Conservation (phyloP, 164 flowering plant genomes). For the Warburgia ugandensis region DNA sequence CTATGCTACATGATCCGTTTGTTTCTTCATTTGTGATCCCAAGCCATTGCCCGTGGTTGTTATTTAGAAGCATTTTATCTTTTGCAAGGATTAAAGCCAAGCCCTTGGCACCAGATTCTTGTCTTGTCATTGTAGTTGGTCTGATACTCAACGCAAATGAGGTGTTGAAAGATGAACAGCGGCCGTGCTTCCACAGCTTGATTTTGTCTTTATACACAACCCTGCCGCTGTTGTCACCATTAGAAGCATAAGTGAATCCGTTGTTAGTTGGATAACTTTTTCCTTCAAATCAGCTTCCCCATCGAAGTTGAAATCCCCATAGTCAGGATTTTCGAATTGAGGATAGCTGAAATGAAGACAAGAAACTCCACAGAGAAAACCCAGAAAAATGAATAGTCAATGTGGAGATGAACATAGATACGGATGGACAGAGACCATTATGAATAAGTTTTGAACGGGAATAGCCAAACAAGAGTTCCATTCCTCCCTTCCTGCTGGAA, state of each 20-base stretch:
- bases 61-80: conserved; percentile 13
- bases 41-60: conserved; percentile 50
- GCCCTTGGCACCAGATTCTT: conserved; percentile 37
- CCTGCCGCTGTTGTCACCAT: conserved; percentile 7
- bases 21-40: conserved; percentile 37
- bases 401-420: too few species aligned
- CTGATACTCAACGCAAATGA: conserved; percentile 24
- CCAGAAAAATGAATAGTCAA: too few species aligned
- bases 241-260: not conserved
- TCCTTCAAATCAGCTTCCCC: not conserved
- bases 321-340: not conserved
- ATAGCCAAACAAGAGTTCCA: too few species aligned
- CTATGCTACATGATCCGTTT: conserved; percentile 23
- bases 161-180: conserved; percentile 23
- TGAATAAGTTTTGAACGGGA: too few species aligned
- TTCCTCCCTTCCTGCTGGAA: too few species aligned
- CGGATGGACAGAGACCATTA: too few species aligned
- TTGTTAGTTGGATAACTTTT: conserved; percentile 10
- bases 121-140: too few species aligned
- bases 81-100: conserved; percentile 38
- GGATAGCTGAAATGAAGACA: not conserved
- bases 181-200: conserved; percentile 4
- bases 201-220: conserved; percentile 2
- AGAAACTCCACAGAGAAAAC: too few species aligned
- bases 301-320: not conserved